phyloP scores from a whole-genome alignment of 1,284 basidiomycete species.

The Malassezia cuniculi region DNA sequence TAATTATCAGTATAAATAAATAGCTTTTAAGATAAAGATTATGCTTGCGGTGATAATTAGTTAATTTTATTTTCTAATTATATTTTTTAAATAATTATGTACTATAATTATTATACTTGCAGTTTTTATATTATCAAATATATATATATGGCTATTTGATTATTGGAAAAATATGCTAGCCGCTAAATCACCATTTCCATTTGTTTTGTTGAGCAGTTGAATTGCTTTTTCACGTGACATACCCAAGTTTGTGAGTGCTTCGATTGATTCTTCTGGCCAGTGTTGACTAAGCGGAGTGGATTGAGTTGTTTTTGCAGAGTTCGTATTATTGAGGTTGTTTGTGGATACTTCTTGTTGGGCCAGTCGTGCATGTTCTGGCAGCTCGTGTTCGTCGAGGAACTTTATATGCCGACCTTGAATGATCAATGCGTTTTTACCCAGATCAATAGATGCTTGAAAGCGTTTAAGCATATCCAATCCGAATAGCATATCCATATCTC shows the following conservation, averaged over 20 bases:
- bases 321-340: not conserved
- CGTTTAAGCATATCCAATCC: conserved; percentile 97
- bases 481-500: conserved; percentile 80
- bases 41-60: too few relatives aligned
- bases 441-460: conserved; percentile 87
- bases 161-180: conserved; percentile 10
- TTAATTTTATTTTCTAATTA: conserved; percentile 1
- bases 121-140: conserved; percentile 4
- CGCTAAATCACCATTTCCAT: conserved; percentile 7
- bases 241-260: conserved; percentile 4
- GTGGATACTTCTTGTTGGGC: not conserved
- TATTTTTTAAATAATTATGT: not conserved
- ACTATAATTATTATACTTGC: not conserved
- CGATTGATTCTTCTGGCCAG: not conserved
- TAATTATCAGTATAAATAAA: not conserved
- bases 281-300: conserved; percentile 22
- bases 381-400: conserved; percentile 85
- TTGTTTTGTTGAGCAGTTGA: conserved; percentile 3
- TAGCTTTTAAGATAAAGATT: not conserved
- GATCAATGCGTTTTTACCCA: conserved; percentile 70
- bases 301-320: not conserved
- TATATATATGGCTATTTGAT: not conserved
- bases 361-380: conserved; percentile 55
- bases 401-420: conserved; percentile 73
- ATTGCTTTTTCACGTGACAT: conserved; percentile 1